Evolutionary conservation across 345 rosid species (phyloP), one percentile per base, ranked within the genome.

Genomic region (Camelina neglecta): DNA sequence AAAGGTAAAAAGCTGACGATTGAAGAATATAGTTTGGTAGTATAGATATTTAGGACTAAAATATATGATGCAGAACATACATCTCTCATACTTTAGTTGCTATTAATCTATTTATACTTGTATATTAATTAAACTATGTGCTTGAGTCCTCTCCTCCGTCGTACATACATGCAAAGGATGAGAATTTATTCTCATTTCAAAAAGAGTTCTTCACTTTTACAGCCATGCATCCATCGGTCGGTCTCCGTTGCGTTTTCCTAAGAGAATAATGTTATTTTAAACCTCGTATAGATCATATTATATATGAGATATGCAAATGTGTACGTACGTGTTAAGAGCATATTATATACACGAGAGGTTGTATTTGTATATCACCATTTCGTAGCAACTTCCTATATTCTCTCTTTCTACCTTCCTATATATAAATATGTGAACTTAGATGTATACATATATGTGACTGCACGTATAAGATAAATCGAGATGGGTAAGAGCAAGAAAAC

Each of bases 161-260:
- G 61, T 45, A 39, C 56, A 57, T 65, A 39, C 50, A 49, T 71
- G 60, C 71, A 77, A 65, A 58, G 56, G 39, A 35, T 29, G 72
- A 71, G 81, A 77, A 77, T 47, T 57, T 77, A 77, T 77, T 77
- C 81, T 65, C 81, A 58, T 71, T 68, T 71, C 57, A 77, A 77
- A 77, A 71, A 63, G 41, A 65, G 67, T 41, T 71, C 49, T 7
- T 47, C 65, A 55, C 80, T 65, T 71, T 77, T 49, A 71, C 81
- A 77, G 56, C 76, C 61, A 77, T 58, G 76, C 81, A 71, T 65
- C 72, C 31, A 71, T 71, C 81, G 76, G 58, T 50, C 62, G 72
- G 81, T 71, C 76, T 57, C 61, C 16, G 29, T 57, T 77, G 48
- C 76, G 71, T 58, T 58, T 55, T 65, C 72, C 49, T 48, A 57